Percentiles rank a stretch among this genome's conserved stretches.
Evolutionary conservation across 805 yeast species (phyloP).

Genomic region (Saccharomycopsis sp.): DNA sequence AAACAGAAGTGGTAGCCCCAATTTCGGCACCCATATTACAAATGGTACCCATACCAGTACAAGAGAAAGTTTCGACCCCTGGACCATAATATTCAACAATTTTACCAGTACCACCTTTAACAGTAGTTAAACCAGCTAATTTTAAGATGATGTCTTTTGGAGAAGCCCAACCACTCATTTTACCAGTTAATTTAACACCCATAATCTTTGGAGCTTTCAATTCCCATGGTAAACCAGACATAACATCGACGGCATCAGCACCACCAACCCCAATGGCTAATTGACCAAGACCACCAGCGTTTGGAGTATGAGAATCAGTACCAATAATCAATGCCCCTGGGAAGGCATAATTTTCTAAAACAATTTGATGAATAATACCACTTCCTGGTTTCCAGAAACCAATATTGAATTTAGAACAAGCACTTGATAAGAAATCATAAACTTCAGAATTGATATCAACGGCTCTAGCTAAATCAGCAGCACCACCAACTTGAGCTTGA

Average conservation of each 20-base stretch:
- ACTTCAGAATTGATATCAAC: constrained; percentile 87
- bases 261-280: constrained; percentile 99
- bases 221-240: constrained; percentile 95
- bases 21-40: constrained; percentile 99
- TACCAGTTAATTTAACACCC: constrained; percentile 92
- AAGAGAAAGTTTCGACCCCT: constrained; percentile 84
- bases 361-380: constrained; percentile 96
- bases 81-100: constrained; percentile 95
- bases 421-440: constrained; percentile 84
- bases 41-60: constrained; percentile 99
- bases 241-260: constrained; percentile 97
- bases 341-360: constrained; percentile 90
- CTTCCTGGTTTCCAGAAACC: constrained; percentile 99
- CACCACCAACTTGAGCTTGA: constrained; percentile 93
- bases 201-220: constrained; percentile 92
- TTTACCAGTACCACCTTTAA: constrained; percentile 96
- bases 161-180: constrained; percentile 89
- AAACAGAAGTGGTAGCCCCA: constrained; percentile 95
- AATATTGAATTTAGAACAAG: constrained; percentile 91
- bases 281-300: constrained; percentile 98
- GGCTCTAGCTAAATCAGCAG: constrained; percentile 69
- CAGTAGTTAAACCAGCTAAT: constrained; percentile 90
- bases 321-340: constrained; percentile 96
- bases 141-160: constrained; percentile 93
- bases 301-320: constrained; percentile 96